Percentiles rank a stretch among this genome's conserved stretches.
Conservation (phyloP, 805 yeast species). For the Blastobotrys americana region DNA sequence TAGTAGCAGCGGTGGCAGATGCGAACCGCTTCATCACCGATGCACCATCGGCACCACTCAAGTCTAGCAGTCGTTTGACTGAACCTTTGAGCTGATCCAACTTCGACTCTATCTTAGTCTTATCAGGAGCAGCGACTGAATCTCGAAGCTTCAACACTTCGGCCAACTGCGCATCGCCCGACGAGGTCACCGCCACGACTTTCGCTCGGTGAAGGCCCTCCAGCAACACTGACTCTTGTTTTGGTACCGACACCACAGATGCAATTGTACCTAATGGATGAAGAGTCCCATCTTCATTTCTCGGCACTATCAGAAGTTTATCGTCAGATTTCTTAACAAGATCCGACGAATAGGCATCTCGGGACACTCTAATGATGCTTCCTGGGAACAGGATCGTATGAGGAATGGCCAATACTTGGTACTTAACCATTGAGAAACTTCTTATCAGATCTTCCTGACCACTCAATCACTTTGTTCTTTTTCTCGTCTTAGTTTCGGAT, state of each 20-base stretch:
- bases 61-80: slow-evolving; percentile 11
- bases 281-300: slow-evolving; percentile 6
- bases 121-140: neutral
- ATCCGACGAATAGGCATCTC: neutral
- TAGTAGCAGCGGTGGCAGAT: neutral
- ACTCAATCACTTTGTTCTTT: too few species aligned
- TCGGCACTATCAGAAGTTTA: neutral
- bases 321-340: neutral
- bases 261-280: slow-evolving; percentile 21
- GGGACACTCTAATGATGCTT: slow-evolving; percentile 3
- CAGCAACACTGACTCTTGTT: slow-evolving; percentile 6
- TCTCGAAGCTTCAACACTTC: neutral
- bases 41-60: slow-evolving; percentile 8
- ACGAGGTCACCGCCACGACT: neutral
- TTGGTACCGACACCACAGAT: slow-evolving; percentile 9
- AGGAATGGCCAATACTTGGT: neutral
- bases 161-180: neutral
- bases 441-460: too few species aligned
- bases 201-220: slow-evolving; percentile 8
- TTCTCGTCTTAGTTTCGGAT: too few species aligned
- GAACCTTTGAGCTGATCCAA: slow-evolving; percentile 11
- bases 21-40: slow-evolving; percentile 2
- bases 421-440: too few species aligned
- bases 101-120: neutral
- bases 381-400: slow-evolving; percentile 5